These are phyloP conservation scores for Calocybe gangraenosa DNA, from an alignment of 768 basidiomycete species.

Conservation along the genomic window DNA sequence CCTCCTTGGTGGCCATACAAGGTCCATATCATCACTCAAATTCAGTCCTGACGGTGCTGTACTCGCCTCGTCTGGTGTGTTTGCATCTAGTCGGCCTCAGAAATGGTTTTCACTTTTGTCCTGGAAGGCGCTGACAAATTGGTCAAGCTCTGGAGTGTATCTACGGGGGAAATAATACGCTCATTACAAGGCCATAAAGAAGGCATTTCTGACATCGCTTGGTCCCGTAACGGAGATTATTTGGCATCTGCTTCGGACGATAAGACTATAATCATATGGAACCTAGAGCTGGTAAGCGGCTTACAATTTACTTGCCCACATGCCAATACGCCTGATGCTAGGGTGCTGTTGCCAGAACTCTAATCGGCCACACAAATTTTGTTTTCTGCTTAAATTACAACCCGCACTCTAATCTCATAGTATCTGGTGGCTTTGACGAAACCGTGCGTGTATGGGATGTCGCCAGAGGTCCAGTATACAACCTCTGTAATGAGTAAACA, in stretches of 20 bases:
- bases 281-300: slow-evolving; percentile 53
- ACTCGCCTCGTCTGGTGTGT: slow-evolving; percentile 82
- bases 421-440: slow-evolving; percentile 94
- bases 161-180: slow-evolving; percentile 66
- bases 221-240: slow-evolving; percentile 79
- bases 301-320: slow-evolving; percentile 8
- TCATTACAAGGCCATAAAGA: slow-evolving; percentile 72
- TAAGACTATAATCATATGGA: slow-evolving; percentile 84
- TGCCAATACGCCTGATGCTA: slow-evolving; percentile 22
- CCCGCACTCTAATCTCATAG: slow-evolving; percentile 84
- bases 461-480: slow-evolving; percentile 63
- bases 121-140: slow-evolving; percentile 78
- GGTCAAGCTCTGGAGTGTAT: slow-evolving; percentile 77
- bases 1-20: slow-evolving; percentile 77
- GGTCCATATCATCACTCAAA: slow-evolving; percentile 79
- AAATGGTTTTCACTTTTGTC: slow-evolving; percentile 19
- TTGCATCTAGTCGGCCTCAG: slow-evolving; percentile 4
- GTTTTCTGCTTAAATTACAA: slow-evolving; percentile 94
- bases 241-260: slow-evolving; percentile 95
- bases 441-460: slow-evolving; percentile 97
- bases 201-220: slow-evolving; percentile 89
- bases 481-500: too few relatives aligned
- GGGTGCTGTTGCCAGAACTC: slow-evolving; percentile 57
- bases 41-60: slow-evolving; percentile 83
- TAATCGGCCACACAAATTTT: slow-evolving; percentile 88